phyloP scores from a whole-genome alignment of 805 yeast genomes.

The Diddensiella caesifluorescens region DNA sequence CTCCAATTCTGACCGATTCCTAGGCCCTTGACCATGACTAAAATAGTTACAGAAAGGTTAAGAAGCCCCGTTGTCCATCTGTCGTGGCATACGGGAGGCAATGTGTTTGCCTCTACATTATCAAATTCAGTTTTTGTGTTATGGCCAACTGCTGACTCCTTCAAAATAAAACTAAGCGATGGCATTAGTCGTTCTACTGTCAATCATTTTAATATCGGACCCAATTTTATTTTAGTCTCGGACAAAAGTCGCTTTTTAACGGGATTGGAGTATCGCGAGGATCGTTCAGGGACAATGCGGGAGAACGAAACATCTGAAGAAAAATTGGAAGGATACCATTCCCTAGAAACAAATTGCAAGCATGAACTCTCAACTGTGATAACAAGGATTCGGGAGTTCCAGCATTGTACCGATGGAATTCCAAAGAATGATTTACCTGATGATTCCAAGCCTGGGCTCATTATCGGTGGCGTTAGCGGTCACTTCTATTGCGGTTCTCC shows the following conservation, averaged over 20 bases:
- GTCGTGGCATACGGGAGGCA: not conserved
- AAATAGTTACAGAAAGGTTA: conserved; percentile 4
- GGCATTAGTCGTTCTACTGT: not conserved
- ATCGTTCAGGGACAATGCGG: not conserved
- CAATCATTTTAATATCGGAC: conserved; percentile 2
- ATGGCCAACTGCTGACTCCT: not conserved
- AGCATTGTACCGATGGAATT: conserved; percentile 1
- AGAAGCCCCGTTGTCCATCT: conserved; percentile 14
- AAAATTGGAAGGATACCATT: too few species aligned
- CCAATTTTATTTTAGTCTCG: conserved; percentile 7
- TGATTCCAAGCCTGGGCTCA: too few species aligned
- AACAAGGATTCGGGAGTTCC: conserved; percentile 4
- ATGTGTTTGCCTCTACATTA: conserved; percentile 11
- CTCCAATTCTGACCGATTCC: too few species aligned
- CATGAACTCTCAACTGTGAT: conserved; percentile 12
- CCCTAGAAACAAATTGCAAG: not conserved
- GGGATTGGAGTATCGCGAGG: not conserved
- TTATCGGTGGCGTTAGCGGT: too few species aligned
- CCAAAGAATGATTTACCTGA: too few species aligned
- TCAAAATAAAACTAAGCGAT: not conserved
- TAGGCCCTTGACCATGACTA: not conserved
- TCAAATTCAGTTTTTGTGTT: conserved; percentile 9
- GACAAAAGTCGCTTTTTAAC: conserved; percentile 11
- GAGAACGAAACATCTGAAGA: too few species aligned
- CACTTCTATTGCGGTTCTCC: too few species aligned